phyloP scores from a whole-genome alignment of 1,284 basidiomycete species.

The Agroathelia rolfsii region DNA sequence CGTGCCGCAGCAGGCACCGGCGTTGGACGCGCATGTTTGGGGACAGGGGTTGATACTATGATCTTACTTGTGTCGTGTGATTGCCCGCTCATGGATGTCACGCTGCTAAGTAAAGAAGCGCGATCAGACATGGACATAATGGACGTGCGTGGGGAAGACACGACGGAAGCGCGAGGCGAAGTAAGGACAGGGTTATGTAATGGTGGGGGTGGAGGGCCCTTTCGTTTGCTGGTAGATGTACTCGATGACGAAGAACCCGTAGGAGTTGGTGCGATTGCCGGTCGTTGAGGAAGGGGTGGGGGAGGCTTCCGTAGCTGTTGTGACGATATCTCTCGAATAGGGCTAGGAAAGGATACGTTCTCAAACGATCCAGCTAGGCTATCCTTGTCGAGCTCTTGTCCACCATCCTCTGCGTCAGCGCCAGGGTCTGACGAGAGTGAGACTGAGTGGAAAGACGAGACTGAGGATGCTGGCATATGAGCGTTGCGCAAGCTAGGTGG shows the following conservation, averaged over 20 bases:
- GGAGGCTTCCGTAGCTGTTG: constrained; percentile 17
- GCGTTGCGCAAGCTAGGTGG: constrained; percentile 35
- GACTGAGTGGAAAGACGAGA: constrained; percentile 74
- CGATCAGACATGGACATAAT: constrained; percentile 42
- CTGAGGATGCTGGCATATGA: constrained; percentile 57
- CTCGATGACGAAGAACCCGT: constrained; percentile 41
- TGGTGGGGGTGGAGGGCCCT: constrained; percentile 13
- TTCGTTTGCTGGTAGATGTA: constrained; percentile 33
- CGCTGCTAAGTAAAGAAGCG: constrained; percentile 48
- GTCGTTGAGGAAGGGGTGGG: constrained; percentile 1
- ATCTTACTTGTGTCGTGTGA: too few relatives aligned
- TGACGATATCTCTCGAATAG: constrained; percentile 26
- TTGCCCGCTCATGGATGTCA: too few relatives aligned
- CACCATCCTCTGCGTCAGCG: constrained; percentile 16
- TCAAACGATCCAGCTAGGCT: constrained; percentile 66
- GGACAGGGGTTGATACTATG: constrained; percentile 6
- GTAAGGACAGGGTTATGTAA: constrained; percentile 11
- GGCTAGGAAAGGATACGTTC: constrained; percentile 45
- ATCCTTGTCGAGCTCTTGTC: constrained; percentile 36
- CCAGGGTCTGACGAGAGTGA: constrained; percentile 58
- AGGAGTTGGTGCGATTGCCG: constrained; percentile 15
- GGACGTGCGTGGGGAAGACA: constrained; percentile 20
- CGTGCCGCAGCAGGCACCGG: constrained; percentile 56
- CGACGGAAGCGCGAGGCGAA: constrained; percentile 10
- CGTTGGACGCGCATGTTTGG: constrained; percentile 35